Evolutionary conservation across 192 early-diverging fungal genomes (phyloP).

Genomic region (Spizellomyces punctatus): DNA sequence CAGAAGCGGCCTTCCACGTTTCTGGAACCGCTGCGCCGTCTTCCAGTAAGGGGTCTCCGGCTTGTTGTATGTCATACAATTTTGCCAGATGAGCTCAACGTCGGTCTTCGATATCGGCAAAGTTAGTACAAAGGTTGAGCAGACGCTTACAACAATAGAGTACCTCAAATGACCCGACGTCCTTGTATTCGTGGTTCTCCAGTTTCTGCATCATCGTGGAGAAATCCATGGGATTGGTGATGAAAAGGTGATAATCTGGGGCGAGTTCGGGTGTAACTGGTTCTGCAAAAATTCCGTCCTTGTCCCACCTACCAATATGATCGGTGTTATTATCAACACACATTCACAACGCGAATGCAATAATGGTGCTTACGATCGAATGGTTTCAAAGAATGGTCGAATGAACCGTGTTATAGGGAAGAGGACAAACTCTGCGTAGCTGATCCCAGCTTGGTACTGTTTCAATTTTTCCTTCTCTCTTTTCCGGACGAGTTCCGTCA

Average conservation of each 20-base stretch:
- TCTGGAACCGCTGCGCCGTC: conserved; percentile 59
- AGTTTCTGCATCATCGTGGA: conserved; percentile 64
- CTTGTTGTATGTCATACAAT: conserved; percentile 78
- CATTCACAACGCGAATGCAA: no score
- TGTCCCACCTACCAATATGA: conserved; percentile 55
- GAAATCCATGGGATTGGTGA: conserved; percentile 81
- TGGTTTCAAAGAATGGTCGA: conserved; percentile 63
- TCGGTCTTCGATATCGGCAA: conserved; percentile 53
- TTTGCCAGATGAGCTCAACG: conserved; percentile 69
- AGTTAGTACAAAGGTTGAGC: background rate
- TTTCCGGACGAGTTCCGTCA: conserved; percentile 76
- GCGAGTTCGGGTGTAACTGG: conserved; percentile 70
- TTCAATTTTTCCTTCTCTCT: conserved; percentile 49
- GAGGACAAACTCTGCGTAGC: conserved; percentile 67
- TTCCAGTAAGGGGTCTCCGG: conserved; percentile 71
- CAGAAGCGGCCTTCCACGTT: conserved; percentile 21
- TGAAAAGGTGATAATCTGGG: conserved; percentile 75
- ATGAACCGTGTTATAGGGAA: conserved; percentile 74
- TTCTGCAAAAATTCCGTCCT: conserved; percentile 64
- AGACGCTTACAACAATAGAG: conserved; percentile 37
- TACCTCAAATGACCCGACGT: conserved; percentile 53
- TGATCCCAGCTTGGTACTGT: conserved; percentile 55
- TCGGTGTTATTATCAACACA: background rate
- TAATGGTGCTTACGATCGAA: conserved; percentile 57
- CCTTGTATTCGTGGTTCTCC: conserved; percentile 54